phyloP scores from a whole-genome alignment of 1,139 yeast genomes.

The Kodamaea suecica region DNA sequence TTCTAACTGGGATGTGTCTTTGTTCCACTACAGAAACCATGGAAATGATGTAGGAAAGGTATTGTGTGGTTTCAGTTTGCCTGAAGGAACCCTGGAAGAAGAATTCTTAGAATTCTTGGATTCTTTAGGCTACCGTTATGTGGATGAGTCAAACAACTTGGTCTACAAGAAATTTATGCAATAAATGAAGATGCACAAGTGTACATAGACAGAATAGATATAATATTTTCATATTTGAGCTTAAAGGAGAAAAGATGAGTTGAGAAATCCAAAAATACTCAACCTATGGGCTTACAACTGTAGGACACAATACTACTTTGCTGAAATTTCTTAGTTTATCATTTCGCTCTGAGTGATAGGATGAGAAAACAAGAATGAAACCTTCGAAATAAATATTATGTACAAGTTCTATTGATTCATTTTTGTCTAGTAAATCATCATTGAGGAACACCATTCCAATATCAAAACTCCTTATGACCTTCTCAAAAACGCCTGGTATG shows the following conservation, averaged over 20 bases:
- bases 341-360: too few species aligned
- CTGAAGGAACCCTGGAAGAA: conserved; percentile 60
- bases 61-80: conserved; percentile 84
- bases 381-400: too few species aligned
- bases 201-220: not conserved
- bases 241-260: too few species aligned
- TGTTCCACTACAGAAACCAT: conserved; percentile 94
- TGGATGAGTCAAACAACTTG: conserved; percentile 79
- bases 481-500: conserved; percentile 68
- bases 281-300: too few species aligned
- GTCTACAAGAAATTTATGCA: conserved; percentile 73
- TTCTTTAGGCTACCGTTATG: conserved; percentile 69
- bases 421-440: conserved; percentile 4
- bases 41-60: conserved; percentile 95
- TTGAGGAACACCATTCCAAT: not conserved
- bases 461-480: conserved; percentile 19
- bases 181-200: not conserved
- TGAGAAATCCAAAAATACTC: too few species aligned
- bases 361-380: too few species aligned
- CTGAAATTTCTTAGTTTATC: too few species aligned
- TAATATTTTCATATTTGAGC: too few species aligned
- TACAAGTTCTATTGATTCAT: conserved; percentile 4
- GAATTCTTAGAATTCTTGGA: conserved; percentile 66
- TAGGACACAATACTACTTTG: too few species aligned
- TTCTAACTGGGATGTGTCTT: conserved; percentile 83